Base-by-base conservation (phyloP, 2,329 filamentous ascomycete genomes). In the Microdochium nivale region DNA sequence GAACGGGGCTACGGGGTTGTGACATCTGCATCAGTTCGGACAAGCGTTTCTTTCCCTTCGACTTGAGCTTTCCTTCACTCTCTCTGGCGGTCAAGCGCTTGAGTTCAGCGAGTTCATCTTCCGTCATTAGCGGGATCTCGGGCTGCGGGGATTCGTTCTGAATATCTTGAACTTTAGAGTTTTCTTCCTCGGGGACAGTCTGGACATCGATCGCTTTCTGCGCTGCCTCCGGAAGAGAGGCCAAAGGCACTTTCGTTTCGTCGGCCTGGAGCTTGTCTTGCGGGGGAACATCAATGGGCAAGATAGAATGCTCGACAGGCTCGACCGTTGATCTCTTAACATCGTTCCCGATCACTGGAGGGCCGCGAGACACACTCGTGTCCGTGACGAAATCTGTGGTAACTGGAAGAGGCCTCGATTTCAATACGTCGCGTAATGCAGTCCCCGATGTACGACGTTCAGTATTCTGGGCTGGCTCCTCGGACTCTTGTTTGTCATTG, bases 41-140 rank as follows among this genome's bases (percentile, higher is more conserved):
- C n/a, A 25, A 27, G 24, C 32, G 51, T 30, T 46, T 47, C n/a
- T 25, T 14, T 10, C 35, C 25, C n/a, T 43, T 51, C 8, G 25
- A 13, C 32, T 30, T 21, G 14, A 49, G 30, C 48, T 49, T 49
- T 14, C 48, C 48, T n/a, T 35, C 37, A 19, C 21, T 8, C 30
- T 35, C 48, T 23, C 37, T 49, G 11, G 19, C 40, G 8, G 40
- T 23, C n/a, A 44, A 19, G 10, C 19, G 30, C 30, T 35, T 27
- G 7, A 49, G 48, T 16, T 52, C 50, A 8, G 25, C n/a, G 27
- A 49, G 25, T 49, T 49, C 40, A 48, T 51, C 52, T 51, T 44
- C 40, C 9, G 40, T 44, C 40, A 44, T 23, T 13, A 19, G 19
- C 7, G 3, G 3, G 10, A 44, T 19, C n/a, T 21, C 21, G n/a